Evolutionary conservation across 371 early-diverging fungal species (phyloP), one percentile per base, ranked within the genome.

Genomic region (Mucor velutinosus): DNA sequence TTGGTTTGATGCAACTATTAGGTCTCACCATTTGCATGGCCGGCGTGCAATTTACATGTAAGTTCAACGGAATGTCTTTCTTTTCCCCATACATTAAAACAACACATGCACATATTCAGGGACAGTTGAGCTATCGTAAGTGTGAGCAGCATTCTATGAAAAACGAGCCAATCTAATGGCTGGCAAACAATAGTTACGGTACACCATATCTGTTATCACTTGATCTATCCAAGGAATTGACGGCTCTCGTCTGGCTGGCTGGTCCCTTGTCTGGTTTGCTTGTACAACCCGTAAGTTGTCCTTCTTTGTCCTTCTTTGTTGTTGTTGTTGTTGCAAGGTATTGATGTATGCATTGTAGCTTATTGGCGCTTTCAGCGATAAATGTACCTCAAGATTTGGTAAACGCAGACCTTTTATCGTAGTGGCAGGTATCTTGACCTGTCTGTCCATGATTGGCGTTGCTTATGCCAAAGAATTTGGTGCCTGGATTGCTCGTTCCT

Each of bases 241-340:
- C 93, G 0, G 82, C 89, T 2, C 64, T 86, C 64, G 83, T 93
- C 1, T 94, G 95, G 95, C 74, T 94, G 11, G 92, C 92, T 12
- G 95, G 95, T 6, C 95, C 95, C 0, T 78, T 94, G 1, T 92
- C 93, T 11, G 93, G 85, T 58, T 39, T 78, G 12, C 57, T 80
- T 25, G 79, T 78, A 19, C 80, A 78, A 59, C 79, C 76, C 12
- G 77, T 76, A 70, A 77, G 57, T 65, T 15, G 21, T 2, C 17
- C 4, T 2, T 17, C 17, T 25, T 65, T 15, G 21, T 2, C 17
- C 4, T 2, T 17, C 17, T 25, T 14, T 25, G 27, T 39, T 1
- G 45, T 30, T 51, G 21, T 15, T 29, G n/a, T 47, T 7, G n/a
- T n/a, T 5, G 25, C 59, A 21, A 35, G 17, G 25, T 11, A 47